A percentile compares a stretch with the other conserved stretches of the same genome.
Conservation (phyloP, 208 protist genomes). For the Crithidia bombi region DNA sequence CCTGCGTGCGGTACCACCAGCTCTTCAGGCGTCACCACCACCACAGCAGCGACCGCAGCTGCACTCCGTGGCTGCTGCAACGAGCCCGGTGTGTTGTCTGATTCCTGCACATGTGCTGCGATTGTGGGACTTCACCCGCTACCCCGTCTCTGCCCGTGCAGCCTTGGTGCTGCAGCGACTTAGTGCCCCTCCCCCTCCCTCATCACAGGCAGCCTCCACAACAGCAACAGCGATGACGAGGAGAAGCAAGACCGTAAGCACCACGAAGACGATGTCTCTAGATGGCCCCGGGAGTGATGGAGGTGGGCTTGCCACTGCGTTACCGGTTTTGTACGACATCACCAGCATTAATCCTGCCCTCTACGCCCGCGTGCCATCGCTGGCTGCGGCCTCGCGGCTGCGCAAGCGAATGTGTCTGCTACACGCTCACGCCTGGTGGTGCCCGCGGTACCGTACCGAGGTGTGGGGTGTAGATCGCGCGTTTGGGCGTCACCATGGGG, state of each 20-base stretch:
- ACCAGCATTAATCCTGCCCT: slow-evolving; percentile 23
- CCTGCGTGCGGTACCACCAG: no score
- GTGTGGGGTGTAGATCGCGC: slow-evolving; percentile 14
- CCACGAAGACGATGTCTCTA: no score
- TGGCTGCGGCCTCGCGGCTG: slow-evolving; percentile 19
- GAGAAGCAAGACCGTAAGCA: background rate
- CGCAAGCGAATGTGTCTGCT: slow-evolving; percentile 28
- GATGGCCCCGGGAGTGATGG: background rate
- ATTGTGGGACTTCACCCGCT: slow-evolving; percentile 29
- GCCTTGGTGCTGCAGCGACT: slow-evolving; percentile 7
- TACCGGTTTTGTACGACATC: slow-evolving; percentile 25
- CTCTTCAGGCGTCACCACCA: background rate
- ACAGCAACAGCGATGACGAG: background rate
- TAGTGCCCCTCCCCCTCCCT: background rate
- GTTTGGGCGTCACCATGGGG: no score
- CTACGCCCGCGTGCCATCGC: slow-evolving; percentile 15
- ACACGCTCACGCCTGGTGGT: slow-evolving; percentile 27
- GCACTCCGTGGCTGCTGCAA: background rate
- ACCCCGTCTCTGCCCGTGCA: slow-evolving; percentile 18
- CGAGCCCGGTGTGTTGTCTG: no score
- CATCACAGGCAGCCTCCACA: no score
- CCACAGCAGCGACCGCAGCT: background rate
- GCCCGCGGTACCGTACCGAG: slow-evolving; percentile 13
- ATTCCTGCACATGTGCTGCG: slow-evolving; percentile 25
- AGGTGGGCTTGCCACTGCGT: background rate